phyloP scores from a whole-genome alignment of 208 protist species.

The Crithidia sp. region DNA sequence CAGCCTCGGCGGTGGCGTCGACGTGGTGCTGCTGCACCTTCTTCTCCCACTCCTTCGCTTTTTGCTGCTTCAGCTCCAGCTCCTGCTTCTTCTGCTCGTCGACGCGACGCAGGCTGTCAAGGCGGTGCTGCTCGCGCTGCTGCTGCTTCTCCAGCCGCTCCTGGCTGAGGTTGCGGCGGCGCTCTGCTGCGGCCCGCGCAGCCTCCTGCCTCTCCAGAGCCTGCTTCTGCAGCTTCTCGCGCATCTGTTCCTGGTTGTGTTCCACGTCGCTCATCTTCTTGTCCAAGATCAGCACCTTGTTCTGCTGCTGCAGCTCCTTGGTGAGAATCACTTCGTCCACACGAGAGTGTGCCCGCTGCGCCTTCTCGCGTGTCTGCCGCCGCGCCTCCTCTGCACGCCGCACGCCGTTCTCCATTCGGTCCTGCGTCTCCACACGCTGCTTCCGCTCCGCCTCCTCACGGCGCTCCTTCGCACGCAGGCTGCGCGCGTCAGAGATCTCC shows the following conservation, averaged over 20 bases:
- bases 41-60: slow-evolving; percentile 73
- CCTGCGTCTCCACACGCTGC: slow-evolving; percentile 57
- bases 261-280: slow-evolving; percentile 82
- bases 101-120: slow-evolving; percentile 47
- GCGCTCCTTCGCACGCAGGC: slow-evolving; percentile 56
- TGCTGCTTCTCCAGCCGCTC: slow-evolving; percentile 74
- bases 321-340: slow-evolving; percentile 83
- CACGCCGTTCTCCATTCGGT: slow-evolving; percentile 65
- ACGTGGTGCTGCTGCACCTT: slow-evolving; percentile 63
- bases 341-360: slow-evolving; percentile 56
- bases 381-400: slow-evolving; percentile 75
- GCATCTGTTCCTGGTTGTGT: slow-evolving; percentile 77
- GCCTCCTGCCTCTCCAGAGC: slow-evolving; percentile 78
- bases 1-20: slow-evolving; percentile 41
- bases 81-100: slow-evolving; percentile 82
- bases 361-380: slow-evolving; percentile 69
- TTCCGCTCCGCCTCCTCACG: slow-evolving; percentile 72
- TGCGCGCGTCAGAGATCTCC: slow-evolving; percentile 56
- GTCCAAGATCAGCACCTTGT: slow-evolving; percentile 67
- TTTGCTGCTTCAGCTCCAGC: slow-evolving; percentile 54
- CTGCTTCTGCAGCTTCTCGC: slow-evolving; percentile 66
- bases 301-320: slow-evolving; percentile 75
- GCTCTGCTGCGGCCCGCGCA: slow-evolving; percentile 72
- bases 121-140: slow-evolving; percentile 66
- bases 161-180: slow-evolving; percentile 70